Conservation (phyloP, 2,329 filamentous ascomycete genomes). For the Acrocalymma vagum region DNA sequence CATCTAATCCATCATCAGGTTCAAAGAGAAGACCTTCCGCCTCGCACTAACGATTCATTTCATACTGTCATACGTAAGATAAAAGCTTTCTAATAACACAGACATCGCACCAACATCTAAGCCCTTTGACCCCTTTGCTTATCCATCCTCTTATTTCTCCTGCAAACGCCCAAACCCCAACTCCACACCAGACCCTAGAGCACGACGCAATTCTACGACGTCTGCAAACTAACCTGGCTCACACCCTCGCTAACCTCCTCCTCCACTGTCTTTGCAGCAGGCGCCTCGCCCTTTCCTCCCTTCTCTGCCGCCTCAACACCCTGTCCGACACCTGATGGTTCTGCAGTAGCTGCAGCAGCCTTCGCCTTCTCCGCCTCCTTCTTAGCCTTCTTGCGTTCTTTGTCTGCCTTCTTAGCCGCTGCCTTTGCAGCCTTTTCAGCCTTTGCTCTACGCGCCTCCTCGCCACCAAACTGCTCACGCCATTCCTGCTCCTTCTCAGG, state of each 20-base stretch:
- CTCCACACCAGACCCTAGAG: too few species aligned
- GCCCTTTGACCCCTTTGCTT: too few species aligned
- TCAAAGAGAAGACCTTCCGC: too few species aligned
- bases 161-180: too few species aligned
- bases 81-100: too few species aligned
- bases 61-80: too few species aligned
- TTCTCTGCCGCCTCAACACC: conserved; percentile 82
- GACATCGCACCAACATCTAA: too few species aligned
- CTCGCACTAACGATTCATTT: too few species aligned
- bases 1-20: too few species aligned
- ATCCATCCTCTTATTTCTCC: too few species aligned
- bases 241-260: conserved; percentile 56
- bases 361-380: conserved; percentile 65
- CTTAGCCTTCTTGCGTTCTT: conserved; percentile 67
- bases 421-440: conserved; percentile 72
- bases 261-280: conserved; percentile 48
- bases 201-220: too few species aligned
- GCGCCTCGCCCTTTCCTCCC: conserved; percentile 60
- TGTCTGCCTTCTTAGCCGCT: conserved; percentile 68
- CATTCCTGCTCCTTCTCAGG: conserved; percentile 84
- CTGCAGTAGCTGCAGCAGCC: conserved; percentile 59
- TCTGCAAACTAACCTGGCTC: conserved; percentile 55
- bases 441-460: conserved; percentile 71
- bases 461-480: conserved; percentile 77
- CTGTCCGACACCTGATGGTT: too few species aligned